These are phyloP conservation scores for Geosiphon pyriformis DNA, from an alignment of 192 early-diverging fungal species.

Conservation along the genomic window DNA sequence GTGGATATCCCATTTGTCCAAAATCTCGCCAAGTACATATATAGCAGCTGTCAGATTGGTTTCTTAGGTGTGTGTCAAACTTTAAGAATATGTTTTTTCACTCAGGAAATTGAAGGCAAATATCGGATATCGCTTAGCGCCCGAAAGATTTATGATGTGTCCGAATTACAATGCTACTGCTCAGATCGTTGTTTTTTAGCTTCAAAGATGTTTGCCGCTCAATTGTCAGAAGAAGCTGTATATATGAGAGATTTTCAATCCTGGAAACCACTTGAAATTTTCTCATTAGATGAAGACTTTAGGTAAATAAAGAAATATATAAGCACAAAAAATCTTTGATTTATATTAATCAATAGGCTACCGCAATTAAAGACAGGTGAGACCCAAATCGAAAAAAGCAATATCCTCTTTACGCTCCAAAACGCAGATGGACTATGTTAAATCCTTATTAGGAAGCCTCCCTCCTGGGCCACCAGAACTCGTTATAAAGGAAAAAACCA, in stretches of 20 bases:
- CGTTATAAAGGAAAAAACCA: slow-evolving; percentile 23
- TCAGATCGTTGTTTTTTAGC: slow-evolving; percentile 64
- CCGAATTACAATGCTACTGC: slow-evolving; percentile 64
- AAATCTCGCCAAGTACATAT: slow-evolving; percentile 36
- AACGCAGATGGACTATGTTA: slow-evolving; percentile 17
- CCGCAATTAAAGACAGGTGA: not conserved
- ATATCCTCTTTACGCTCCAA: not conserved
- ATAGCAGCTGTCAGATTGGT: not conserved
- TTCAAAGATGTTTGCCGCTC: slow-evolving; percentile 61
- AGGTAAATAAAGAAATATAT: slow-evolving; percentile 28
- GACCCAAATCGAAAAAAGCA: not conserved
- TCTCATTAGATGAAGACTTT: slow-evolving; percentile 25
- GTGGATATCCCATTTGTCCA: slow-evolving; percentile 83
- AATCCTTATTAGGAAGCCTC: slow-evolving; percentile 17
- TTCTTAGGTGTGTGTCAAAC: not conserved
- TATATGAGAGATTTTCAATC: slow-evolving; percentile 54
- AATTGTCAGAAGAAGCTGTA: slow-evolving; percentile 70
- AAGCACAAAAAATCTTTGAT: not conserved
- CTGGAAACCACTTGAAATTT: slow-evolving; percentile 22
- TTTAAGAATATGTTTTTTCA: not conserved
- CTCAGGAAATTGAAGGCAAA: slow-evolving; percentile 45
- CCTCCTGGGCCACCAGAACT: slow-evolving; percentile 21
- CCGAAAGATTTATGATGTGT: slow-evolving; percentile 75
- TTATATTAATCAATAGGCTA: not conserved
- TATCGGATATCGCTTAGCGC: slow-evolving; percentile 66